Percentiles rank a stretch among this genome's conserved stretches.
Evolutionary conservation across 1,284 basidiomycete species (phyloP).

Genomic region (Cryptococcus hybrid): DNA sequence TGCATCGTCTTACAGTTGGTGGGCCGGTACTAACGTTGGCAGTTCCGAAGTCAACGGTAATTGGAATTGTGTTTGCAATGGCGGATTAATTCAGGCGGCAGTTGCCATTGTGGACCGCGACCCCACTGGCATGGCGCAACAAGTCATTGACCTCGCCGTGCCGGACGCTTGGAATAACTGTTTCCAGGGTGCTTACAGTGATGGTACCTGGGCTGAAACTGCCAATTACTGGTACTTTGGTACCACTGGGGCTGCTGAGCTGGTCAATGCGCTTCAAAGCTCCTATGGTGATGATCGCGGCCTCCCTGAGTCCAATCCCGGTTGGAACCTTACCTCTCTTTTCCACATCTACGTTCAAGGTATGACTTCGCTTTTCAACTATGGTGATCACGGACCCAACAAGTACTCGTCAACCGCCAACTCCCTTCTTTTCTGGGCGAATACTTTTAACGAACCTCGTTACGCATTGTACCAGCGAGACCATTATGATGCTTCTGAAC

Average conservation of each 20-base stretch:
- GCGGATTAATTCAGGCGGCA: conserved; percentile 82
- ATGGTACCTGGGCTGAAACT: conserved; percentile 95
- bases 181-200: conserved; percentile 60
- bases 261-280: conserved; percentile 75
- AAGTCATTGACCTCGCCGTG: conserved; percentile 65
- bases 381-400: conserved; percentile 93
- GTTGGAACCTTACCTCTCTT: conserved; percentile 70
- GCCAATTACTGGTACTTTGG: conserved; percentile 97
- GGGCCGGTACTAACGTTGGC: conserved; percentile 38
- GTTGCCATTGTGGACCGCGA: conserved; percentile 89
- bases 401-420: conserved; percentile 62
- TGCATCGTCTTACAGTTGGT: conserved; percentile 53
- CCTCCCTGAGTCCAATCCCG: conserved; percentile 65
- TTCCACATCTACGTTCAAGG: conserved; percentile 92
- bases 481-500: conserved; percentile 81
- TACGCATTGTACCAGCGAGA: conserved; percentile 92
- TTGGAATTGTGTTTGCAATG: conserved; percentile 97
- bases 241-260: conserved; percentile 89
- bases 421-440: conserved; percentile 62
- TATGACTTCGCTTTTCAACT: conserved; percentile 83
- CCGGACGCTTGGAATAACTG: conserved; percentile 79
- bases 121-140: conserved; percentile 65
- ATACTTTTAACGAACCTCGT: conserved; percentile 65
- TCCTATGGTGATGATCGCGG: conserved; percentile 83
- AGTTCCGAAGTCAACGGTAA: conserved; percentile 61